Percentiles rank a stretch among this genome's conserved stretches.
These are phyloP conservation scores for Taiozyma sp. DNA, from an alignment of 1,139 yeast genomes.

Conservation along the genomic window DNA sequence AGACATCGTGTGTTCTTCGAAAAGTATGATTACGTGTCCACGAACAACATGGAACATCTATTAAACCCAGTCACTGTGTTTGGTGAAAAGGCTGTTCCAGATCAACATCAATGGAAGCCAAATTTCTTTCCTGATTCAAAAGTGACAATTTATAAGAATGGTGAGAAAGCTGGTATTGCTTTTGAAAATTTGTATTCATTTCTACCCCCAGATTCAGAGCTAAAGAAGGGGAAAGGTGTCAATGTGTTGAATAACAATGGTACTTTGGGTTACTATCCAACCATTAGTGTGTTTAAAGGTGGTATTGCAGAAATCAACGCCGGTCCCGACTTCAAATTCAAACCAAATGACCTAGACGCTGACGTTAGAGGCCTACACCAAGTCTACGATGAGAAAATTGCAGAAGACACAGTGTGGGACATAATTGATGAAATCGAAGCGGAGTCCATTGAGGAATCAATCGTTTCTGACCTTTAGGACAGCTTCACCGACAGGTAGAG, in stretches of 20 bases:
- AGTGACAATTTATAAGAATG: constrained; percentile 73
- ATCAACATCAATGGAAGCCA: constrained; percentile 35
- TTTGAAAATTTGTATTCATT: constrained; percentile 71
- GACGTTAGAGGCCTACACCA: constrained; percentile 48
- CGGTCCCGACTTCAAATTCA: constrained; percentile 57
- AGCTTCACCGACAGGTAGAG: constrained; percentile 10
- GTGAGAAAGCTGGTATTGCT: constrained; percentile 58
- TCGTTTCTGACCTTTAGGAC: constrained; percentile 4
- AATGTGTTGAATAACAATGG: constrained; percentile 66
- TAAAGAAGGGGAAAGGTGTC: constrained; percentile 35
- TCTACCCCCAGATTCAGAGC: constrained; percentile 65
- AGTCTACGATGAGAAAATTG: constrained; percentile 63
- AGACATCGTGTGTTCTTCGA: constrained; percentile 79
- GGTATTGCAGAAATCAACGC: constrained; percentile 71
- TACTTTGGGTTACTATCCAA: constrained; percentile 85
- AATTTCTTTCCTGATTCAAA: constrained; percentile 50
- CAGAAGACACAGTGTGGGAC: constrained; percentile 84
- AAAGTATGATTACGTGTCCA: constrained; percentile 76
- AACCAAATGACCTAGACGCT: constrained; percentile 34
- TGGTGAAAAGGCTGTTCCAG: constrained; percentile 57
- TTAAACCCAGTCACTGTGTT: constrained; percentile 69
- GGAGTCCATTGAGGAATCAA: constrained; percentile 29
- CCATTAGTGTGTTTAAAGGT: constrained; percentile 75
- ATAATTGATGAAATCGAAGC: constrained; percentile 81
- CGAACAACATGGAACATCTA: constrained; percentile 65